Evolutionary conservation across 352 stramenopile genomes (phyloP).

Genomic region (Aphanomyces cochlioides): DNA sequence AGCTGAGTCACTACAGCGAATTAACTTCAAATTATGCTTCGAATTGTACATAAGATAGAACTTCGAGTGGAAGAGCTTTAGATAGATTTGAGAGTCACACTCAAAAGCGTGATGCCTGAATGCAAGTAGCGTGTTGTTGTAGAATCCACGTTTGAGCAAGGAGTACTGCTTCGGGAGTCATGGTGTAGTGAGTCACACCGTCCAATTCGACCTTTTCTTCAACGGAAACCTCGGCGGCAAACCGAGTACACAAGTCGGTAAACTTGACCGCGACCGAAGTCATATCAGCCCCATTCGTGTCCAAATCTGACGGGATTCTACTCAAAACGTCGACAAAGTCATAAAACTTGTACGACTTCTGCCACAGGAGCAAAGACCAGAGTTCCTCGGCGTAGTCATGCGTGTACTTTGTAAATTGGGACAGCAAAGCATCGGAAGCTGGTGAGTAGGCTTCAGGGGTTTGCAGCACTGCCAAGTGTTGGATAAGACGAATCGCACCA

Average conservation of each 20-base stretch:
- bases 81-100: too few species aligned
- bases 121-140: not conserved
- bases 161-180: not conserved
- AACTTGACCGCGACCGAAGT: not conserved
- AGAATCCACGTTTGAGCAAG: not conserved
- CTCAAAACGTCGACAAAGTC: not conserved
- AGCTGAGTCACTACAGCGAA: too few species aligned
- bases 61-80: too few species aligned
- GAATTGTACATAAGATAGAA: too few species aligned
- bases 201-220: not conserved
- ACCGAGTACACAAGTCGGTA: not conserved
- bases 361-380: not conserved
- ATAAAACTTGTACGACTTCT: not conserved
- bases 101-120: too few species aligned
- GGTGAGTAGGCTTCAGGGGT: too few species aligned
- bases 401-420: not conserved
- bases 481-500: constrained; percentile 8
- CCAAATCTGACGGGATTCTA: not conserved
- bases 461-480: constrained; percentile 11
- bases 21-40: too few species aligned
- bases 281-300: not conserved
- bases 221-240: not conserved
- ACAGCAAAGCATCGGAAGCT: not conserved
- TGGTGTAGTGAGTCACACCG: not conserved
- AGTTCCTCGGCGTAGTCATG: not conserved